Base-by-base conservation (phyloP, 108 stramenopile genomes). In the Cyclotella atomus region DNA sequence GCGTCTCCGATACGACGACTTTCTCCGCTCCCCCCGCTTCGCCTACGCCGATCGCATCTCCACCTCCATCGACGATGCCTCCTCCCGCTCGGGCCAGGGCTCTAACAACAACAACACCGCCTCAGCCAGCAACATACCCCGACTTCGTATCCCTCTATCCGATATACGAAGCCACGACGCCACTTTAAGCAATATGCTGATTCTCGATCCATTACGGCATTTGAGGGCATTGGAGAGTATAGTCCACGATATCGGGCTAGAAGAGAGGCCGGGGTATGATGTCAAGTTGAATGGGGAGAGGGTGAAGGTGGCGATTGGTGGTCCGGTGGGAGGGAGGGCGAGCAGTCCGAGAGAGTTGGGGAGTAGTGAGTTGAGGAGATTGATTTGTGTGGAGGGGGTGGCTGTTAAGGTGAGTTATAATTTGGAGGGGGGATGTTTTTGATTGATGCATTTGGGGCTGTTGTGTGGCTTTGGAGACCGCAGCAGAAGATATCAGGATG, bases 351-450 rank as follows among this genome's bases (percentile, higher is more conserved):
- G 95, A 1, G 78, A 80, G 16, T 74, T 96, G 41, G 89, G 82
- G 9, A 90, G 89, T 3, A 66, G 77, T 0, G 77, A 82, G 2
- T 71, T 96, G 44, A 76, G 92, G 34, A 85, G 87, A 21, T 86
- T 98, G 23, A 94, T 99, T 24, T 96, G 96, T 65, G 98, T 99
- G 2, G 98, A 99, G 77, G 99, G 99, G 19, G 98, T 99, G 24
- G 98, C 98, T 30, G 98, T 97, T 2, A 98, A 98, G 76, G 65
- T 80, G 15, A 65, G 67, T 32, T 28, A 10, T 57, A 14, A 30
- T 57, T 12, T 19, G 47, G 3, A 4, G 47, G 17, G 4, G 10
- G 10, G 19, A 49, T 19, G 47, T 3, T n/a, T 49, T 15, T 8
- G 19, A 49, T 49, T 49, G 19, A 4, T 49, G 10, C 4, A 19